A percentile compares a stretch with the other conserved stretches of the same genome.
Evolutionary conservation across 495 filamentous ascomycete genomes (phyloP).

Genomic region (Neurospora sp.): DNA sequence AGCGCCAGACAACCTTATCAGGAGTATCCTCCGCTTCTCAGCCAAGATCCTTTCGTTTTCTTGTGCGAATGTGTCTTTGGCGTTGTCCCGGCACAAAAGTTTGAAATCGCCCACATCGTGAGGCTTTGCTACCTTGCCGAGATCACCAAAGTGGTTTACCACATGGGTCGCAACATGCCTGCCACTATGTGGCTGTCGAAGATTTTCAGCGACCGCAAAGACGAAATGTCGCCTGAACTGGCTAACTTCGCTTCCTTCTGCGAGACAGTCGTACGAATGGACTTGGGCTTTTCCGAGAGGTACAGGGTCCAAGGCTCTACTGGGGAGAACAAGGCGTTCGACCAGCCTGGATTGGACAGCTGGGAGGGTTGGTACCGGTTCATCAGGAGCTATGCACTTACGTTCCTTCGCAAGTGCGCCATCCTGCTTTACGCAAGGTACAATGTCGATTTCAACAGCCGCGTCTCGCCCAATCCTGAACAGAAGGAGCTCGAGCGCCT

Average conservation of each 20-base stretch:
- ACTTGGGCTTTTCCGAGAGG: constrained; percentile 12
- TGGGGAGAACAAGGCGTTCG: constrained; percentile 30
- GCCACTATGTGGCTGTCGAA: constrained; percentile 28
- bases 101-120: constrained; percentile 74
- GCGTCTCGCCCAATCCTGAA: constrained; percentile 53
- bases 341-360: constrained; percentile 32
- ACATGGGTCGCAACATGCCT: constrained; percentile 37
- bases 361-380: constrained; percentile 34
- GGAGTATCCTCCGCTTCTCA: constrained; percentile 56
- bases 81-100: constrained; percentile 30
- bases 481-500: constrained; percentile 75
- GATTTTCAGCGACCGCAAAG: constrained; percentile 19
- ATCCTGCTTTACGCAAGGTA: constrained; percentile 81
- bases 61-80: constrained; percentile 68
- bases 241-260: constrained; percentile 37
- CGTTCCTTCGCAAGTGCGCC: constrained; percentile 77
- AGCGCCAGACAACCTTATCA: constrained; percentile 24
- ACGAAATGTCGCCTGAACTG: constrained; percentile 24
- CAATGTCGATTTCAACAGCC: constrained; percentile 76
- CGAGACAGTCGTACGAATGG: constrained; percentile 21
- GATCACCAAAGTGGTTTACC: constrained; percentile 63
- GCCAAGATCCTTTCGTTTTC: constrained; percentile 77
- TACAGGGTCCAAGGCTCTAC: constrained; percentile 1
- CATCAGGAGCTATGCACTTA: constrained; percentile 71
- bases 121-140: constrained; percentile 89